Base-by-base conservation (phyloP, 805 yeast genomes). In the Hanseniaspora taiwanica region DNA sequence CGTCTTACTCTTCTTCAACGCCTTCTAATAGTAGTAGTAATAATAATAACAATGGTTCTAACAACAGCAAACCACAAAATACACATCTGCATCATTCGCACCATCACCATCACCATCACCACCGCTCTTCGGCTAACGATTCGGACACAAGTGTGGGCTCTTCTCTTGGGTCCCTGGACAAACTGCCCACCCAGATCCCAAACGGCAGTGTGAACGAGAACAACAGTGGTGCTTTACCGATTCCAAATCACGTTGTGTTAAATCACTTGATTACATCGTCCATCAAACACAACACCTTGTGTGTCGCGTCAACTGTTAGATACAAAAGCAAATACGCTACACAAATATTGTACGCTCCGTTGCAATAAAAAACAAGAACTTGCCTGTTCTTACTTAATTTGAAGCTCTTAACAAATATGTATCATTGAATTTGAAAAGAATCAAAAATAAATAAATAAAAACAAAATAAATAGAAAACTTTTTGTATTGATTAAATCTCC, bases 181-280 rank as follows among this genome's bases (percentile, higher is more conserved):
- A 29, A 29, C 33, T n/a, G 18, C 16, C 33, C 33, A n/a, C 33
- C 3, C 33, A 16, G 14, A 58, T 33, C 63, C 73, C 50, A 14
- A n/a, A 10, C 14, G 33, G 18, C 9, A 29, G 17, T 16, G 8
- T 16, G 49, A 72, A 68, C 49, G 86, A 81, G 52, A 89, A 86
- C 57, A 82, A 81, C 50, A 73, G 83, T 29, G 94, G 94, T 41
- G 94, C 94, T 1, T 64, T 86, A 49, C 91, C 94, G 8, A 85
- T 86, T 42, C 97, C 97, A 12, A 85, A 87, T 55, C 96, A 87
- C 56, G 97, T 87, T 42, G 94, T 87, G 19, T 65, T 87, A 51
- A 87, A 87, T 56, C 97, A 87, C 59, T 66, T 87, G 59, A 95
- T 96, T n/a, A 87, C 96, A 6, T 85, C 96, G 9, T 79, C 91